Conservation (phyloP, 306 rosid genomes). For the Malus fusca region DNA sequence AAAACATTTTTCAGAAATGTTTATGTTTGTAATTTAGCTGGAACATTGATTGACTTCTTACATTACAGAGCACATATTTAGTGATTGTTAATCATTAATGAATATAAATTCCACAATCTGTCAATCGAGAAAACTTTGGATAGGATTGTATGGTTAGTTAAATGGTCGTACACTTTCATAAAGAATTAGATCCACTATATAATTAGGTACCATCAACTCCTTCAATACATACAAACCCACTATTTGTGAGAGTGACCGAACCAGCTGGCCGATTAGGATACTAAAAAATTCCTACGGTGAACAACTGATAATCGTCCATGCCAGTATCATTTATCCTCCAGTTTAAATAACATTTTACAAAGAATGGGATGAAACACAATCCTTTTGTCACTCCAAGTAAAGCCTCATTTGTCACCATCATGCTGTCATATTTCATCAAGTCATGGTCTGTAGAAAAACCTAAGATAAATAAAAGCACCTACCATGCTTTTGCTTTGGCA, state of each 20-base stretch:
- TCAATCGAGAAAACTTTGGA: too few relatives aligned
- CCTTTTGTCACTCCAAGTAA: neutral
- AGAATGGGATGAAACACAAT: neutral
- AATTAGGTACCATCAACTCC: too few relatives aligned
- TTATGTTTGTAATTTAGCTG: too few relatives aligned
- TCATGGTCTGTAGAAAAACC: constrained; percentile 2
- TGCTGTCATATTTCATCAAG: neutral
- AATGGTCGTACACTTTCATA: too few relatives aligned
- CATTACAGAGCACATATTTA: neutral
- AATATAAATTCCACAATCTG: too few relatives aligned
- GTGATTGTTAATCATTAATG: neutral
- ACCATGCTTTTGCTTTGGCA: neutral
- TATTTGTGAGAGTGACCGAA: too few relatives aligned
- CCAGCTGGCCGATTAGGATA: neutral
- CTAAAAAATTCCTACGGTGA: too few relatives aligned
- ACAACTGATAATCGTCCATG: too few relatives aligned
- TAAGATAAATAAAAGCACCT: neutral
- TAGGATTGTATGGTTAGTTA: too few relatives aligned
- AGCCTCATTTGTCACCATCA: constrained; percentile 1
- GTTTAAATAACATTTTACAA: neutral
- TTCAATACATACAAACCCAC: neutral
- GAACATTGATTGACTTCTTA: too few relatives aligned
- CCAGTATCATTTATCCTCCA: neutral
- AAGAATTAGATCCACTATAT: too few relatives aligned
- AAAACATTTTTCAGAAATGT: neutral